These are phyloP conservation scores for Wickerhamomyces sp. DNA, from an alignment of 1,139 yeast genomes.

Conservation along the genomic window DNA sequence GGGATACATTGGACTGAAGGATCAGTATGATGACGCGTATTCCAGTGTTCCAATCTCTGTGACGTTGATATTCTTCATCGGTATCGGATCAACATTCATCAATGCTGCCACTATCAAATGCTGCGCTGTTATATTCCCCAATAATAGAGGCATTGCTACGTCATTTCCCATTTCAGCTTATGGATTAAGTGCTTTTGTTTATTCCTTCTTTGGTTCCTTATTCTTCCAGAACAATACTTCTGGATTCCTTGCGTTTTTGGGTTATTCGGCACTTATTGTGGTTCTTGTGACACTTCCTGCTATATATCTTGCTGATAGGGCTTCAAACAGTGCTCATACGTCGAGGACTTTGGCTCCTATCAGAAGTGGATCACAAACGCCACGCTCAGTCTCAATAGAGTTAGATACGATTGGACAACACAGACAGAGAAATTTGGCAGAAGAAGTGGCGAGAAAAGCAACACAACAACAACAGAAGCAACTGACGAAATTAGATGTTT, in stretches of 20 bases:
- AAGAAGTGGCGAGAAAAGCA: constrained; percentile 9
- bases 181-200: constrained; percentile 56
- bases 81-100: constrained; percentile 51
- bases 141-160: constrained; percentile 54
- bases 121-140: constrained; percentile 52
- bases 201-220: constrained; percentile 42
- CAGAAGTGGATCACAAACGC: constrained; percentile 9
- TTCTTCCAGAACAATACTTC: constrained; percentile 50
- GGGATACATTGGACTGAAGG: constrained; percentile 44
- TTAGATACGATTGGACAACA: constrained; percentile 2
- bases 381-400: no score
- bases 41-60: constrained; percentile 34
- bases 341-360: background rate
- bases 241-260: constrained; percentile 42
- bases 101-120: constrained; percentile 51
- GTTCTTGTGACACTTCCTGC: constrained; percentile 42
- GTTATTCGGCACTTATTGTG: constrained; percentile 36
- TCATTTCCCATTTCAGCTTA: constrained; percentile 54
- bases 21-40: constrained; percentile 35
- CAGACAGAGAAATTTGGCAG: constrained; percentile 5
- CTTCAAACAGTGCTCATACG: constrained; percentile 4
- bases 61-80: constrained; percentile 38
- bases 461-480: constrained; percentile 14
- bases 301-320: constrained; percentile 37
- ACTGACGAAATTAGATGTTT: constrained; percentile 22